Base-by-base conservation (phyloP, 768 basidiomycete genomes). In the Phaeotremella skinneri region DNA sequence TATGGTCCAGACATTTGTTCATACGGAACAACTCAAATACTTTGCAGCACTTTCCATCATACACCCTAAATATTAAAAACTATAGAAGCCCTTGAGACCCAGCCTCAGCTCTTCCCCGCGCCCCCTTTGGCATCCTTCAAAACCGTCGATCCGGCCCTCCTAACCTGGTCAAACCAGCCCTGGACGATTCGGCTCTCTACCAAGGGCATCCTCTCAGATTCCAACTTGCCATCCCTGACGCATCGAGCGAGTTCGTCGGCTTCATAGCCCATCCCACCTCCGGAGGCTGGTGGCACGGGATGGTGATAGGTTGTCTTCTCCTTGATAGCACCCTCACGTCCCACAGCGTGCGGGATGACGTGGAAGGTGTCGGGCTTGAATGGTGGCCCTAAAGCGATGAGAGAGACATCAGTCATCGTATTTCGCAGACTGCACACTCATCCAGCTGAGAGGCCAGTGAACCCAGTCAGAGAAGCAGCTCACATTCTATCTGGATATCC, bases 161-260 rank as follows among this genome's bases (percentile, higher is more conserved):
- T 63, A 59, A 90, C 90, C 82, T 87, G 84, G 69, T 93, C 91
- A 68, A 94, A 91, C 54, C 91, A 84, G 29, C 84, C 80, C 86
- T 91, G 91, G 62, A 87, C 84, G 61, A 91, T 67, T 67, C 88
- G 68, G 69, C 87, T 91, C 79, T 91, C 90, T 42, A 85, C 83
- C 65, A 87, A 87, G 1, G 85, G 82, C 88, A 90, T 91, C 30
- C 84, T 67, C 3, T 80, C 80, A 67, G 89, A 90, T 77, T 91
- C 85, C 25, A 79, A 78, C 80, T 86, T 88, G 2, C 87, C 87
- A 52, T 86, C 86, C 37, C 84, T 77, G 21, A 90, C 79, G 69
- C 87, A 89, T 49, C 88, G 78, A 17, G 88, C 90, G 11, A 90
- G 89, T 59, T 92, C 90, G 68, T 93, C 91, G 2, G 90, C 90